These are phyloP conservation scores for Lepidium africanum DNA, from an alignment of 345 rosid species.

Conservation along the genomic window DNA sequence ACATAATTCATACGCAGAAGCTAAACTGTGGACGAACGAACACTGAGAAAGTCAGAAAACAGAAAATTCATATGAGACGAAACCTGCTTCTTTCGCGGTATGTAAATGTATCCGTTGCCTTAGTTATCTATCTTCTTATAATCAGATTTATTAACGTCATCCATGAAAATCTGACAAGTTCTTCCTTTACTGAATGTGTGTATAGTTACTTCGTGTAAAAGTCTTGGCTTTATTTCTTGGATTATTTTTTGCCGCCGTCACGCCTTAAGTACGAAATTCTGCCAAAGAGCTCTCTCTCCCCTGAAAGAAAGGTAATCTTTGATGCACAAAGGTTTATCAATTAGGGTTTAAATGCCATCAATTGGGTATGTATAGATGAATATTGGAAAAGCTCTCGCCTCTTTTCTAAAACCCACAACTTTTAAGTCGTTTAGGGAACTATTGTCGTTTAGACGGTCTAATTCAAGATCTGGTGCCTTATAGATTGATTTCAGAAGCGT, in stretches of 20 bases:
- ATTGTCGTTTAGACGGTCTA: neutral
- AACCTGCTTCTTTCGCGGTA: conserved; percentile 2
- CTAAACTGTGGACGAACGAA: neutral
- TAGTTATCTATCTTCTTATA: neutral
- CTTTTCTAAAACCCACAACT: neutral
- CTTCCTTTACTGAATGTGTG: neutral
- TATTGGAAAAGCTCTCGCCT: conserved; percentile 1
- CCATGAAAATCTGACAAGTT: neutral
- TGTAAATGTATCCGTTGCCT: neutral
- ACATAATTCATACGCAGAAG: neutral
- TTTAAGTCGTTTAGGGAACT: neutral
- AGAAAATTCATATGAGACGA: neutral
- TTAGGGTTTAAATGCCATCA: conserved; percentile 3
- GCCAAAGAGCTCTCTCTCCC: neutral
- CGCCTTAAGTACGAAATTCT: neutral
- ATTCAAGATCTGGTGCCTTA: neutral
- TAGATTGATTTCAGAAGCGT: neutral
- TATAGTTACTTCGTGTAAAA: neutral
- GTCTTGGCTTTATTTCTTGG: neutral
- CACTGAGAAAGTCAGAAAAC: neutral
- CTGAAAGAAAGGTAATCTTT: neutral
- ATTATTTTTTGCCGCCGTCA: neutral
- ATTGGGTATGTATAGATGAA: neutral
- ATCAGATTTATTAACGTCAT: neutral
- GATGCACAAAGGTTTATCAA: neutral